phyloP scores from a whole-genome alignment of 2,329 filamentous ascomycete species.

The Pseudovirgaria hyperparasitica region DNA sequence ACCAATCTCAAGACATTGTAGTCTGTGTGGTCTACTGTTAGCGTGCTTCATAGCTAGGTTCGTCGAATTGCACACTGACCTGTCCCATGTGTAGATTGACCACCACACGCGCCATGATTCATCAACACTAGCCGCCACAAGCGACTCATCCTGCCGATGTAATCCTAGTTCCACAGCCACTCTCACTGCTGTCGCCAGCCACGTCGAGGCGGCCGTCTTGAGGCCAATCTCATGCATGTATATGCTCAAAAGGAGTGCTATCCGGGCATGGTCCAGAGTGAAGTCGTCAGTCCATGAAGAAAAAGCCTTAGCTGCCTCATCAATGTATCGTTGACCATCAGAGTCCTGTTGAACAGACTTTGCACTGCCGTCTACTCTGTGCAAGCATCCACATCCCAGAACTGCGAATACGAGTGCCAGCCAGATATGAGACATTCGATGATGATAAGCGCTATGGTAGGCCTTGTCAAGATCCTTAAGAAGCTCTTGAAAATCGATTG shows the following conservation, averaged over 20 bases:
- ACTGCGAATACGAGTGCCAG: constrained; percentile 71
- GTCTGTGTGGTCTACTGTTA: constrained; percentile 31
- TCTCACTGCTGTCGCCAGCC: constrained; percentile 68
- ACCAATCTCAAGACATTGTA: constrained; percentile 67
- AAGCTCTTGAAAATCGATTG: constrained; percentile 82
- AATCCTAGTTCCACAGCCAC: constrained; percentile 76
- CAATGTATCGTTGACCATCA: constrained; percentile 54
- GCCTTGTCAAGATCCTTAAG: constrained; percentile 61
- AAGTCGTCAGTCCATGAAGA: constrained; percentile 75
- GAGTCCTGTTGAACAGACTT: constrained; percentile 40
- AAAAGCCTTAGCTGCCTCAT: constrained; percentile 54
- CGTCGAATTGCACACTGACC: constrained; percentile 33
- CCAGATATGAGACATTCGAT: constrained; percentile 55
- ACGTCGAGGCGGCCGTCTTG: constrained; percentile 74
- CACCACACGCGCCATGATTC: constrained; percentile 87
- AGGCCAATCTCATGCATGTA: constrained; percentile 79
- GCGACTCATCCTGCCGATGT: constrained; percentile 60
- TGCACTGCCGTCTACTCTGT: constrained; percentile 44
- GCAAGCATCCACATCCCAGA: constrained; percentile 70
- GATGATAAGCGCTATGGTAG: constrained; percentile 52
- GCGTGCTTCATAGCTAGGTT: constrained; percentile 3
- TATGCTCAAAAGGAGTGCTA: constrained; percentile 60
- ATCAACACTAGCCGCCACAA: constrained; percentile 66
- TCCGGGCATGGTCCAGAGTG: constrained; percentile 61
- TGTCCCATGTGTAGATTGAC: constrained; percentile 82